phyloP scores from a whole-genome alignment of 2,329 filamentous ascomycete genomes.

The Botrytis elliptica region DNA sequence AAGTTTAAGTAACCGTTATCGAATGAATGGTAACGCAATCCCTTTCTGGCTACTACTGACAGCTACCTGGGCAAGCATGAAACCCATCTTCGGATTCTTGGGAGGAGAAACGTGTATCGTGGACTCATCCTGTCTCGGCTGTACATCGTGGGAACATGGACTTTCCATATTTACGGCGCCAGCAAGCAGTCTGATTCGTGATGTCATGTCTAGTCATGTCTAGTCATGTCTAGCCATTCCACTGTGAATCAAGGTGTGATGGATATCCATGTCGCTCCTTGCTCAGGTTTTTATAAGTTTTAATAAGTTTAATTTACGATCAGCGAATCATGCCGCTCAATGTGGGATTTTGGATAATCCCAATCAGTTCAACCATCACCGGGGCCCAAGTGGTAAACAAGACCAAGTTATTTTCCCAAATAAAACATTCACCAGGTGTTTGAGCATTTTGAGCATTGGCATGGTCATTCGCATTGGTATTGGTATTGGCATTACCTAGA shows the following conservation, averaged over 20 bases:
- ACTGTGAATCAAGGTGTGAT: not conserved
- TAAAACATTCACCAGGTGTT: not conserved
- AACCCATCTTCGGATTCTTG: not conserved
- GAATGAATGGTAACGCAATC: not conserved
- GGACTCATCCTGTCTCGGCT: not conserved
- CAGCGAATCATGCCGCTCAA: not conserved
- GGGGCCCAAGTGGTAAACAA: not conserved
- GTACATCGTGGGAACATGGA: not conserved
- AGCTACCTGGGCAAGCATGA: not conserved
- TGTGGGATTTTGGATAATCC: not conserved
- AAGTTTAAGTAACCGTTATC: not conserved
- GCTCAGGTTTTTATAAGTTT: too few relatives aligned
- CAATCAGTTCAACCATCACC: not conserved
- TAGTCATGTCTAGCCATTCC: not conserved
- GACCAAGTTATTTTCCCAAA: not conserved
- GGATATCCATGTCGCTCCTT: not conserved
- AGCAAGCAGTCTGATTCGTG: not conserved
- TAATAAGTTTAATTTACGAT: not conserved
- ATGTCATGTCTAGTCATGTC: conserved; percentile 3
- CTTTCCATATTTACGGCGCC: not conserved
- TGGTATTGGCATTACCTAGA: not conserved
- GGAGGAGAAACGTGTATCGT: not conserved
- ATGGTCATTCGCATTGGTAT: not conserved
- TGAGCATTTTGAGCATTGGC: not conserved
- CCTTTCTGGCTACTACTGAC: not conserved